phyloP scores from a whole-genome alignment of 768 basidiomycete species.

The Porphyrellus cyaneotinctus region DNA sequence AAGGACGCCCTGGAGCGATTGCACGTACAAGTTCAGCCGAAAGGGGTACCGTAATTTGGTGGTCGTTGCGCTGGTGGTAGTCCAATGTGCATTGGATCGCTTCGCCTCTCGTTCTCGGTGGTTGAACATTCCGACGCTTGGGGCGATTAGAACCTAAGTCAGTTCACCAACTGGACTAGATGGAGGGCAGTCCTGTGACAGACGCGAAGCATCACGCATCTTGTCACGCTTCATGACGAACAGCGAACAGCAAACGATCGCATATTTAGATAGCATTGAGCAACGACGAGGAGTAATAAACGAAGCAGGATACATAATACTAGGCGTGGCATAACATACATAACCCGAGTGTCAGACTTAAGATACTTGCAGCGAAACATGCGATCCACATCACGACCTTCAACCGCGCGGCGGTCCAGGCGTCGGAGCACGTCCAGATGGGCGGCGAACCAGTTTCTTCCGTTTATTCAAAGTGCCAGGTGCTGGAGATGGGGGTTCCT shows the following conservation, averaged over 20 bases:
- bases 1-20: neutral
- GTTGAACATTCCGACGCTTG: constrained; percentile 19
- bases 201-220: constrained; percentile 26
- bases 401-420: constrained; percentile 22
- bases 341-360: constrained; percentile 19
- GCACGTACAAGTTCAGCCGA: constrained; percentile 74
- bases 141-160: no score
- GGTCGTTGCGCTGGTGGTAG: neutral
- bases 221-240: constrained; percentile 10
- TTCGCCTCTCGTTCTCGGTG: constrained; percentile 9
- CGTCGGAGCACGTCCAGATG: constrained; percentile 26
- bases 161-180: no score
- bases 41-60: constrained; percentile 47
- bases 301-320: constrained; percentile 23
- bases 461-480: constrained; percentile 21
- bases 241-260: neutral
- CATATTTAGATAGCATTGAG: constrained; percentile 13
- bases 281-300: constrained; percentile 9
- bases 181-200: no score
- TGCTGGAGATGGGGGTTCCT: constrained; percentile 45
- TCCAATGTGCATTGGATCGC: neutral
- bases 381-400: constrained; percentile 2
- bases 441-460: constrained; percentile 29
- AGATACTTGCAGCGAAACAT: constrained; percentile 18
- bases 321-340: constrained; percentile 30